Evolutionary conservation across 148 eudicot genomes (phyloP).

Genomic region (Vaccinium corymbosum): DNA sequence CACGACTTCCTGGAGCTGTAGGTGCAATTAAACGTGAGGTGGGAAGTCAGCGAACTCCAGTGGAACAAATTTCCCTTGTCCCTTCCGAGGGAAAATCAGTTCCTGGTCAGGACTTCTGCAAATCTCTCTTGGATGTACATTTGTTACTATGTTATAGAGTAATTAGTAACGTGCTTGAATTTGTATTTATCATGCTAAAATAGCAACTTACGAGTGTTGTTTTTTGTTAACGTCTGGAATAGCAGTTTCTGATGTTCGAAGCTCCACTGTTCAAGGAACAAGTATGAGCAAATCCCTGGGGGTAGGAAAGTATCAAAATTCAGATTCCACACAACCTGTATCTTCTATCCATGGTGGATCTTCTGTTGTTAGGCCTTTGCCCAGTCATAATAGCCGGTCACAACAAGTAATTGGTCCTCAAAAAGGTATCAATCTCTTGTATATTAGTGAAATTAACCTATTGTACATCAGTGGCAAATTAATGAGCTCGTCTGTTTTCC

Average conservation of each 20-base stretch:
- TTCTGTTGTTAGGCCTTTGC: conserved; percentile 52
- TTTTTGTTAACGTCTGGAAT: conserved; percentile 9
- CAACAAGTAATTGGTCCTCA: conserved; percentile 56
- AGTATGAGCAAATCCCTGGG: conserved; percentile 37
- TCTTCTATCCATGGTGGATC: conserved; percentile 36
- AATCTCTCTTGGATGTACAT: not conserved
- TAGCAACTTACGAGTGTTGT: conserved; percentile 13
- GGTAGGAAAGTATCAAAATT: conserved; percentile 45
- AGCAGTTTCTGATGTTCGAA: conserved; percentile 35
- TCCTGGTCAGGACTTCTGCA: conserved; percentile 35
- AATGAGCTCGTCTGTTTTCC: not conserved
- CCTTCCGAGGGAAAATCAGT: conserved; percentile 40
- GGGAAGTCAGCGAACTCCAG: conserved; percentile 32
- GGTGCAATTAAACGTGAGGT: conserved; percentile 51
- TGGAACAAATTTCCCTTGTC: conserved; percentile 27
- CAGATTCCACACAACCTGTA: conserved; percentile 31
- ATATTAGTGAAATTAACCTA: not conserved
- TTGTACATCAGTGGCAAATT: not conserved
- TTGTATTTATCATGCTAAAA: not conserved
- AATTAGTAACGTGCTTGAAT: not conserved
- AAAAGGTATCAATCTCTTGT: conserved; percentile 43
- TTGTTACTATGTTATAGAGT: not conserved
- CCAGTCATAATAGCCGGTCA: conserved; percentile 52
- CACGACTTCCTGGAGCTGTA: conserved; percentile 36
- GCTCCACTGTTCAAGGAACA: conserved; percentile 35